These are phyloP conservation scores for Globisporangium radiosum DNA, from an alignment of 352 stramenopile species.

Conservation along the genomic window DNA sequence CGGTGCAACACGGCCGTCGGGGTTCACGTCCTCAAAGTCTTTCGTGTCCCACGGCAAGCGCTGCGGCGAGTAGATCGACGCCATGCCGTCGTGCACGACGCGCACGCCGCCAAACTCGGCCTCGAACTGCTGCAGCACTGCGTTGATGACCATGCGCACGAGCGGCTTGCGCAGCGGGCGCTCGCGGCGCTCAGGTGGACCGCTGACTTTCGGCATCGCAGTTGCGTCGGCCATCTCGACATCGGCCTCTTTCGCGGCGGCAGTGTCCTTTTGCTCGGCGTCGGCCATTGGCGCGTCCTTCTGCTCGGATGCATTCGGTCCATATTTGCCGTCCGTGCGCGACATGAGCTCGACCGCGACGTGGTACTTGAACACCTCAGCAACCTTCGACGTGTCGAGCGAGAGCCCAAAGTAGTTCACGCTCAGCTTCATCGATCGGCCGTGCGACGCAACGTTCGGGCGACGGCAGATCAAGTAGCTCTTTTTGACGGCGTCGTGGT, in stretches of 20 bases:
- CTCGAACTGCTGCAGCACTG: constrained; percentile 41
- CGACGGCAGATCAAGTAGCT: constrained; percentile 42
- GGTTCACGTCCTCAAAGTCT: constrained; percentile 46
- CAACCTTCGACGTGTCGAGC: constrained; percentile 25
- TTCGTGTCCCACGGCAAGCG: constrained; percentile 51
- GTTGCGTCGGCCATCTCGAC: constrained; percentile 34
- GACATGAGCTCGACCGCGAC: constrained; percentile 46
- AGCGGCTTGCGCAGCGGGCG: constrained; percentile 36
- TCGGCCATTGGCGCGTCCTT: not conserved
- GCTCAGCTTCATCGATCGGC: constrained; percentile 32
- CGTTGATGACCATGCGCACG: constrained; percentile 58
- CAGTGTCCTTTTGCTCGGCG: constrained; percentile 28
- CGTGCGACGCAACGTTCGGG: constrained; percentile 23
- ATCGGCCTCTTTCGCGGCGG: constrained; percentile 32
- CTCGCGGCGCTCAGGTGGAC: constrained; percentile 20
- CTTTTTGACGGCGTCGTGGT: constrained; percentile 32
- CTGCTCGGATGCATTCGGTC: constrained; percentile 10
- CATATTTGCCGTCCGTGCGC: constrained; percentile 43
- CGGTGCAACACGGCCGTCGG: constrained; percentile 24
- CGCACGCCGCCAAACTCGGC: constrained; percentile 43
- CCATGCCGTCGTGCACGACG: constrained; percentile 61
- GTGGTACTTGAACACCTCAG: constrained; percentile 75
- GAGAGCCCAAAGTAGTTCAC: constrained; percentile 66
- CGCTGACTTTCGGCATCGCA: constrained; percentile 6
- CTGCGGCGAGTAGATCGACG: constrained; percentile 41